Percentiles rank a stretch among this genome's conserved stretches.
Conservation (phyloP, 192 early-diverging fungal species). For the Backusella macrospora region DNA sequence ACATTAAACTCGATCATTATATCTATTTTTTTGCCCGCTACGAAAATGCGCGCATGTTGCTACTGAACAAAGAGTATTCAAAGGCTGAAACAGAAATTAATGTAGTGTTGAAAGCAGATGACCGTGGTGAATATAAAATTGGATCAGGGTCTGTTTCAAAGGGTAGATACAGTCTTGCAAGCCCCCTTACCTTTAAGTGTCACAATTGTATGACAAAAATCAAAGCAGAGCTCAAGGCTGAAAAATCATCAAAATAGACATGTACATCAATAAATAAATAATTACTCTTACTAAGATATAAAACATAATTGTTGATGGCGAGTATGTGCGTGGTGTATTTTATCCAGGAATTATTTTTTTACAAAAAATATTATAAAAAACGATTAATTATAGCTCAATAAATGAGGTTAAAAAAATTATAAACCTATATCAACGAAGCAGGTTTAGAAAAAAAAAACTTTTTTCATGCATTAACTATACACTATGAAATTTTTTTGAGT, state of each 20-base stretch:
- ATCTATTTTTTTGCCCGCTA: conserved; percentile 60
- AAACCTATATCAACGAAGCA: too few relatives aligned
- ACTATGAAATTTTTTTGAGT: too few relatives aligned
- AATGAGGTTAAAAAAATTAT: too few relatives aligned
- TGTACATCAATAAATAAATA: conserved; percentile 3
- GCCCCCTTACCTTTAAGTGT: conserved; percentile 58
- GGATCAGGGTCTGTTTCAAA: conserved; percentile 50
- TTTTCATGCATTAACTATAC: too few relatives aligned
- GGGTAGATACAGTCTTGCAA: conserved; percentile 67
- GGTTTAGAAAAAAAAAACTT: too few relatives aligned
- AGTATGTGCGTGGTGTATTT: too few relatives aligned
- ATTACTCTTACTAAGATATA: background rate
- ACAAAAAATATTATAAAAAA: too few relatives aligned
- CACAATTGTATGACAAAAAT: conserved; percentile 49
- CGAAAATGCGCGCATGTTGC: conserved; percentile 58
- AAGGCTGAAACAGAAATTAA: conserved; percentile 56
- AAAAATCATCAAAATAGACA: background rate
- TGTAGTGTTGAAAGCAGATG: conserved; percentile 48
- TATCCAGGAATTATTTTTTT: too few relatives aligned
- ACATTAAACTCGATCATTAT: conserved; percentile 66
- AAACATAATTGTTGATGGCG: too few relatives aligned
- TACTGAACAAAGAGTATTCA: conserved; percentile 40
- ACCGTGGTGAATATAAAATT: conserved; percentile 27
- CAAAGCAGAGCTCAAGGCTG: conserved; percentile 6
- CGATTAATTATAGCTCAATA: too few relatives aligned